Percentiles rank a stretch among this genome's conserved stretches.
phyloP scores from a whole-genome alignment of 106 monocot genomes.

The Dioscorea alata region DNA sequence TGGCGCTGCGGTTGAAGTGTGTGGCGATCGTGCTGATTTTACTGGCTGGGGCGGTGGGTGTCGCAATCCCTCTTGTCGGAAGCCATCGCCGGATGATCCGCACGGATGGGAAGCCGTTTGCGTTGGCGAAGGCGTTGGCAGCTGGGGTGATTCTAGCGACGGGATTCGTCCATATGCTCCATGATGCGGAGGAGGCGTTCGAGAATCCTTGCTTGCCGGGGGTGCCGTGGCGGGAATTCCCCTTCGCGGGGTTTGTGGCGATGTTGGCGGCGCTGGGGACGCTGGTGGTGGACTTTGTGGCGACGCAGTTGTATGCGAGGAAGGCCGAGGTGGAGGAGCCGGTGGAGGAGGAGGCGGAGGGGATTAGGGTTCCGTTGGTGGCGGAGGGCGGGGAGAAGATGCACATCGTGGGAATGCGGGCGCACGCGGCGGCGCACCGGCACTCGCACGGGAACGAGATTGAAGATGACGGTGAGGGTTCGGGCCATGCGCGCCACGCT shows the following conservation, averaged over 20 bases:
- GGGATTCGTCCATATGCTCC: slow-evolving; percentile 91
- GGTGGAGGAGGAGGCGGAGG: slow-evolving; percentile 7
- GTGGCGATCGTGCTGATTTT: slow-evolving; percentile 58
- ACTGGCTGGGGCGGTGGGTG: slow-evolving; percentile 46
- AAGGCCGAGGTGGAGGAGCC: slow-evolving; percentile 46
- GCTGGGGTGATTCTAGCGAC: slow-evolving; percentile 88
- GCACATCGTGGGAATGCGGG: slow-evolving; percentile 25
- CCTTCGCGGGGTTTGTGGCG: slow-evolving; percentile 32
- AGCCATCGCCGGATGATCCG: slow-evolving; percentile 24
- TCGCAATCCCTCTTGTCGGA: slow-evolving; percentile 55
- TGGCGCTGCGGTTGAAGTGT: slow-evolving; percentile 50
- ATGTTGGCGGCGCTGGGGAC: slow-evolving; percentile 80
- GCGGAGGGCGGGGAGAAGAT: slow-evolving; percentile 13
- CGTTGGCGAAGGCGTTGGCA: slow-evolving; percentile 69
- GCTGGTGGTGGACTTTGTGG: slow-evolving; percentile 74
- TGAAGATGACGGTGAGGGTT: slow-evolving; percentile 1
- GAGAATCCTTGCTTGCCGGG: slow-evolving; percentile 48
- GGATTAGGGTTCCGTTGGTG: slow-evolving; percentile 2
- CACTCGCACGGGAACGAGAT: slow-evolving; percentile 2
- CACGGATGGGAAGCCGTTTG: slow-evolving; percentile 42
- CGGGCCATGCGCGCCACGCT: slow-evolving; percentile 22
- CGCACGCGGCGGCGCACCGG: slow-evolving; percentile 18
- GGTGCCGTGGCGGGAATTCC: slow-evolving; percentile 54
- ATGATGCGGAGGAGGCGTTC: slow-evolving; percentile 59
- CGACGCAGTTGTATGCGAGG: slow-evolving; percentile 71